Percentiles rank a stretch among this genome's conserved stretches.
These are phyloP conservation scores for Nannizziopsis barbatae DNA, from an alignment of 2,329 filamentous ascomycete species.

Conservation along the genomic window DNA sequence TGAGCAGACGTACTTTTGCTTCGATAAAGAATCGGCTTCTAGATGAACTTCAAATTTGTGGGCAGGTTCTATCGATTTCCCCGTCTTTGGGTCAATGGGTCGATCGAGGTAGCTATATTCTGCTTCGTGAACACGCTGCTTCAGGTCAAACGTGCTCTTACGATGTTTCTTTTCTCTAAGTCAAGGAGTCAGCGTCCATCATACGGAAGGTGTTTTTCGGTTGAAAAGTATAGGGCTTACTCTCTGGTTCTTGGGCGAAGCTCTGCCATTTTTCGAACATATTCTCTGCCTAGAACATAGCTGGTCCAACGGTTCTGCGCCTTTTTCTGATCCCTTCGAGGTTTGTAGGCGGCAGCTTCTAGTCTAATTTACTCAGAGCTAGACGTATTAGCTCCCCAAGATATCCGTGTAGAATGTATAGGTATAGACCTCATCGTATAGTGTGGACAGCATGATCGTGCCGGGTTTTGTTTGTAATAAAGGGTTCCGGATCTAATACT, in stretches of 20 bases:
- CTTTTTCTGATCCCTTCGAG: constrained; percentile 38
- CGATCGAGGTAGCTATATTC: constrained; percentile 37
- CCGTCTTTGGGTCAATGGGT: constrained; percentile 35
- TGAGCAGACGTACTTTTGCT: constrained; percentile 32
- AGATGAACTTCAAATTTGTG: constrained; percentile 40
- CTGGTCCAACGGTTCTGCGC: constrained; percentile 41
- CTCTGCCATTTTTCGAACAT: constrained; percentile 36
- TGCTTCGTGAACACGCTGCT: constrained; percentile 32
- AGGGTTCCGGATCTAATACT: constrained; percentile 35
- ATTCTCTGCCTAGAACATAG: constrained; percentile 38
- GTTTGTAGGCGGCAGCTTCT: constrained; percentile 33
- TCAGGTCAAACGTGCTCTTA: constrained; percentile 36
- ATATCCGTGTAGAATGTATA: background rate
- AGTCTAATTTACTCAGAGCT: constrained; percentile 22
- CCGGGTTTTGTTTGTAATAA: constrained; percentile 48
- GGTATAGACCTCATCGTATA: constrained; percentile 42
- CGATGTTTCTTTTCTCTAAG: constrained; percentile 35
- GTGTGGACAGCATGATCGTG: constrained; percentile 78
- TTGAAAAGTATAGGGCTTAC: constrained; percentile 22
- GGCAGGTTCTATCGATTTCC: constrained; percentile 37
- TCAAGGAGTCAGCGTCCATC: background rate
- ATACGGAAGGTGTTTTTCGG: background rate
- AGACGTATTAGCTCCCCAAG: no score
- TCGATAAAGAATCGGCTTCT: constrained; percentile 38
- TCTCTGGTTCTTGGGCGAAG: constrained; percentile 36